phyloP scores from a whole-genome alignment of 306 rosid species.

The Trifolium pratense region DNA sequence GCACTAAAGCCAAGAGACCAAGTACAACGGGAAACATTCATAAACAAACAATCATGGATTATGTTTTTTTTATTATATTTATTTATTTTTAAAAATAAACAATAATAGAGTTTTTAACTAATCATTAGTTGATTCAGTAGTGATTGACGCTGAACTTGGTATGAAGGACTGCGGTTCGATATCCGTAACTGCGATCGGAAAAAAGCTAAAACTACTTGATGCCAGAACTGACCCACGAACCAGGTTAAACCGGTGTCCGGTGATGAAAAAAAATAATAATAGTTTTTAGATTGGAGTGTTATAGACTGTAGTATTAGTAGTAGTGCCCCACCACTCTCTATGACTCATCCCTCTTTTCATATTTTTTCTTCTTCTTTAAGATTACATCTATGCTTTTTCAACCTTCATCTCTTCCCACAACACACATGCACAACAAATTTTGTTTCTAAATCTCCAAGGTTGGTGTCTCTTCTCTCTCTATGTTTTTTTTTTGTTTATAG shows the following conservation, averaged over 20 bases:
- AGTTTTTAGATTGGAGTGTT: conserved; percentile 22
- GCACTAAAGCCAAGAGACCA: conserved; percentile 41
- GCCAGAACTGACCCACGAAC: too few relatives aligned
- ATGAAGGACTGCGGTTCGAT: too few relatives aligned
- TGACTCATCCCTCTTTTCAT: conserved; percentile 15
- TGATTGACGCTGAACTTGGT: too few relatives aligned
- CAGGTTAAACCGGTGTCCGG: too few relatives aligned
- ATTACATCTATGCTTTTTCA: conserved; percentile 12
- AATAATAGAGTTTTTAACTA: too few relatives aligned
- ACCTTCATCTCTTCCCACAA: conserved; percentile 34
- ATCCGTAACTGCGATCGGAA: too few relatives aligned
- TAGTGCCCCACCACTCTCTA: conserved; percentile 31
- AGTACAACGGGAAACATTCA: conserved; percentile 18
- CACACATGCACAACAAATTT: conserved; percentile 40
- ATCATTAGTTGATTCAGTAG: too few relatives aligned
- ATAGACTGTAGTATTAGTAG: background rate
- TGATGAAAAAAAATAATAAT: conserved; percentile 11
- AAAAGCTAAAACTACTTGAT: too few relatives aligned
- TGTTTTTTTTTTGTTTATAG: background rate
- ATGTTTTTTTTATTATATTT: conserved; percentile 2
- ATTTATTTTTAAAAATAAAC: too few relatives aligned
- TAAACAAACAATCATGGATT: background rate
- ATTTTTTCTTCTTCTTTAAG: conserved; percentile 4
- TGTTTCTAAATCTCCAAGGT: conserved; percentile 39
- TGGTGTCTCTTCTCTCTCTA: conserved; percentile 31